Evolutionary conservation across 139 green algal genomes (phyloP), one percentile per base, ranked within the genome.

Genomic region (Trebouxia sp.): DNA sequence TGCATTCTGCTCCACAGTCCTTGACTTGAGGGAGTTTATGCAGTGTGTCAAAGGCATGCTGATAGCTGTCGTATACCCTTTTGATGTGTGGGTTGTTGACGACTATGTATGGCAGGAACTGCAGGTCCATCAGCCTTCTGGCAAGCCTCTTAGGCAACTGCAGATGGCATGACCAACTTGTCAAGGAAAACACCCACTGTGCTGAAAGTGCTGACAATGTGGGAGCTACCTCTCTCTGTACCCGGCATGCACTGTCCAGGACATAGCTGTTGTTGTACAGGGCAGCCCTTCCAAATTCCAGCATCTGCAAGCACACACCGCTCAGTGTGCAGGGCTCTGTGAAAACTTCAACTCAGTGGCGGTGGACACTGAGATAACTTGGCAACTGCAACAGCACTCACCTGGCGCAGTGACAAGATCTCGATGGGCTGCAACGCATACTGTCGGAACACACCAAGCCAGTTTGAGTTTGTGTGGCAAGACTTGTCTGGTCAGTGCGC

Each of bases 1-100:
- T 1, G 75, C 86, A 62, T 98, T 98, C 42, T 96, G 86, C 42
- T 90, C 84, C 28, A 90, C 41, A 5, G 67, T 90, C 8, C n/a
- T 56, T 48, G 1, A 95, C 84, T 17, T 79, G 80, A 2, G 83
- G 83, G 39, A 91, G 28, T 5, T 56, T n/a, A 0, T 86, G 72
- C 32, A 97, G 75, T 7, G 83, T 89, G 28, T 90, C 80, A 82
- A 98, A 97, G 72, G 91, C 91, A 30, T 91, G 87, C 45, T 87
- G 84, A 84, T 98, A 98, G 3, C 87, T 80, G 62, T 94, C 83
- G 84, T 97, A 98, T 35, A 96, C 91, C 32, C 74, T 83, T 65
- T 90, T 92, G 82, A 98, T 96, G 88, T 98, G 91, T 0, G 94
- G 94, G 85, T 98, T 98, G 47, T 85, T 96, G 5, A 98, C 93